These are phyloP conservation scores for Pseudotsuga menziesii DNA, from an alignment of 75 land plant species.

Conservation along the genomic window DNA sequence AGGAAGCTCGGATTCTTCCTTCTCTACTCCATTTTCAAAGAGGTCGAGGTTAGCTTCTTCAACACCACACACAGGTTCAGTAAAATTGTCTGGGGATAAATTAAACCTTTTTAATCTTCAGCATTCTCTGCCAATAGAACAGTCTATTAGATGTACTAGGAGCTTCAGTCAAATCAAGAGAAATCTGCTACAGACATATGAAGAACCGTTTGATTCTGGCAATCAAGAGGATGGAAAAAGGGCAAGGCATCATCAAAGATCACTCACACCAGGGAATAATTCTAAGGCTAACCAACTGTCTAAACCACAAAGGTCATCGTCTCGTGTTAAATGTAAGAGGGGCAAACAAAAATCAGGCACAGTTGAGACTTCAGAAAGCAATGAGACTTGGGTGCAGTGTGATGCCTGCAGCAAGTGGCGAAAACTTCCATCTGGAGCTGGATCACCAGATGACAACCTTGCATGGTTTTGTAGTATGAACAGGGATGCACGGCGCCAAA, in stretches of 20 bases:
- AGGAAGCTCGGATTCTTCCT: constrained; percentile 9
- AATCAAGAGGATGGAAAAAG: constrained; percentile 9
- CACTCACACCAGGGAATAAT: neutral
- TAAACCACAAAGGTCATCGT: neutral
- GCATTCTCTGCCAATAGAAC: constrained; percentile 16
- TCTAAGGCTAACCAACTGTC: neutral
- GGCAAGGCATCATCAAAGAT: constrained; percentile 6
- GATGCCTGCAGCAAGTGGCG: constrained; percentile 94
- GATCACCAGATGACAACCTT: constrained; percentile 34
- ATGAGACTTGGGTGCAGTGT: constrained; percentile 92
- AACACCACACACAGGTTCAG: neutral
- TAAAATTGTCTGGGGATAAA: neutral
- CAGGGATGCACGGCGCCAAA: constrained; percentile 54
- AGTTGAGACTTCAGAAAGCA: constrained; percentile 12
- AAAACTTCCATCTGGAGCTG: constrained; percentile 29
- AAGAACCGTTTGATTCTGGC: constrained; percentile 8
- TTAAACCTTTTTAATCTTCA: constrained; percentile 1
- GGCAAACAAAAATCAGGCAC: constrained; percentile 6
- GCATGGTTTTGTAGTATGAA: constrained; percentile 98
- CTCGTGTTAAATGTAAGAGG: constrained; percentile 1
- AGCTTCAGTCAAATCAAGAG: constrained; percentile 42
- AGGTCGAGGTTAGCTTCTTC: constrained; percentile 17
- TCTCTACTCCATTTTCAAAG: constrained; percentile 12
- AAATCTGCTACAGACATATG: constrained; percentile 49
- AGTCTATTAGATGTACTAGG: constrained; percentile 25